Conservation (phyloP, 169 alveolate species). For the Theileria equi region DNA sequence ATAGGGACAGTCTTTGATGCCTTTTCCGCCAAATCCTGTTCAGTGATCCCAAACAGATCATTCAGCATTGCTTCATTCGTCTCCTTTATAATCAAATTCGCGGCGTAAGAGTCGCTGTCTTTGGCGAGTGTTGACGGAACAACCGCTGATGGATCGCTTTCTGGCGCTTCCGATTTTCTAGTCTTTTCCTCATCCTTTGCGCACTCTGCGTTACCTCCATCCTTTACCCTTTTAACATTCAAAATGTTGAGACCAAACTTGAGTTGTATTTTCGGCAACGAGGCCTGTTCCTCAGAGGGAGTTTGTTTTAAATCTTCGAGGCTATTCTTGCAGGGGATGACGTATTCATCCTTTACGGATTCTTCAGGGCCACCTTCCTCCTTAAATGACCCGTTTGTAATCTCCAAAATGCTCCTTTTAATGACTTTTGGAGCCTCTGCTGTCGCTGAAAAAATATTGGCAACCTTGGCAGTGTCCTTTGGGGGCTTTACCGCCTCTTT, state of each 20-base stretch:
- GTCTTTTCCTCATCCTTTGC: not conserved
- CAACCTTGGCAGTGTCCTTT: not conserved
- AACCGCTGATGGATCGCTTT: not conserved
- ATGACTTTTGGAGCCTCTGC: not conserved
- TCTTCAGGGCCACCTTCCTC: constrained; percentile 1
- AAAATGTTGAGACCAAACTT: constrained; percentile 47
- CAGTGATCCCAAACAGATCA: constrained; percentile 22
- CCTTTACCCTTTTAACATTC: not conserved
- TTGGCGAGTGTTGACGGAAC: not conserved
- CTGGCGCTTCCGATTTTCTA: not conserved
- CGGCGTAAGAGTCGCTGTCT: constrained; percentile 31
- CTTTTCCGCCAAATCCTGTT: constrained; percentile 17
- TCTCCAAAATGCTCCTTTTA: too few species aligned
- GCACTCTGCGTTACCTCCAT: not conserved
- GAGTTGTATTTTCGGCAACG: too few species aligned
- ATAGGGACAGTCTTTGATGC: constrained; percentile 35
- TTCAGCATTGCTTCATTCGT: constrained; percentile 17
- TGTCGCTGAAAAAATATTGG: not conserved
- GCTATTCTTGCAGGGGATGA: constrained; percentile 53
- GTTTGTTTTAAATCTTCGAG: constrained; percentile 11
- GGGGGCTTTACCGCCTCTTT: too few species aligned
- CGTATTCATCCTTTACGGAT: not conserved
- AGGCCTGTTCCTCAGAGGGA: not conserved
- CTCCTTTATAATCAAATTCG: constrained; percentile 30
- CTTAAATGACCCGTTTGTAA: not conserved